phyloP scores from a whole-genome alignment of 2,329 filamentous ascomycete species.

The Hymenoscyphus scutula region DNA sequence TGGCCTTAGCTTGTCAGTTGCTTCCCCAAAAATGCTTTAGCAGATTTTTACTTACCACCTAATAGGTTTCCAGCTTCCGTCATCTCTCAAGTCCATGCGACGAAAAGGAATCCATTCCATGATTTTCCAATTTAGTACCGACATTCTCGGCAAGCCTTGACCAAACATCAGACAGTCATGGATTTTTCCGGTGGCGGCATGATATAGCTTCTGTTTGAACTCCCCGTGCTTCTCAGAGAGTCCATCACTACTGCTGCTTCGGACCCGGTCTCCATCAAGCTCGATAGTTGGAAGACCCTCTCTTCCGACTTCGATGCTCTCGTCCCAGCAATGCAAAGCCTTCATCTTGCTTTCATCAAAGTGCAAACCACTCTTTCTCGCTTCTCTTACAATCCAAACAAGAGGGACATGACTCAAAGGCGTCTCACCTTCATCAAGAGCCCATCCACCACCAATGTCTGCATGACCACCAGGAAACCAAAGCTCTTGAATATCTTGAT shows the following conservation, averaged over 20 bases:
- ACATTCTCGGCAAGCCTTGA: conserved; percentile 36
- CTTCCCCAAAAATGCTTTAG: background rate
- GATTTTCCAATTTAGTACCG: conserved; percentile 55
- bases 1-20: conserved; percentile 35
- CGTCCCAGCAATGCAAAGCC: conserved; percentile 27
- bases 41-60: conserved; percentile 41
- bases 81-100: conserved; percentile 56
- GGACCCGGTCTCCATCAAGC: background rate
- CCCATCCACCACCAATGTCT: conserved; percentile 59
- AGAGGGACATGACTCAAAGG: conserved; percentile 42
- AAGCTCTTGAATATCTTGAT: conserved; percentile 58
- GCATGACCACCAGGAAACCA: conserved; percentile 61
- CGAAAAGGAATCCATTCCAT: conserved; percentile 63
- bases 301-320: conserved; percentile 39
- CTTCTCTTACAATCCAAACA: conserved; percentile 60
- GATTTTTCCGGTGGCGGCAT: background rate
- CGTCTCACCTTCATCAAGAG: conserved; percentile 35
- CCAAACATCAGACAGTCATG: conserved; percentile 54
- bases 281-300: conserved; percentile 28
- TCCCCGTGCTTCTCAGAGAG: conserved; percentile 4
- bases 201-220: background rate
- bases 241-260: background rate
- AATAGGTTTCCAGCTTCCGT: conserved; percentile 59
- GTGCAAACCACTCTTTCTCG: conserved; percentile 52
- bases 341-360: conserved; percentile 53